A percentile compares a stretch with the other conserved stretches of the same genome.
phyloP scores from a whole-genome alignment of 768 basidiomycete species.

The Naganishia antarctica region DNA sequence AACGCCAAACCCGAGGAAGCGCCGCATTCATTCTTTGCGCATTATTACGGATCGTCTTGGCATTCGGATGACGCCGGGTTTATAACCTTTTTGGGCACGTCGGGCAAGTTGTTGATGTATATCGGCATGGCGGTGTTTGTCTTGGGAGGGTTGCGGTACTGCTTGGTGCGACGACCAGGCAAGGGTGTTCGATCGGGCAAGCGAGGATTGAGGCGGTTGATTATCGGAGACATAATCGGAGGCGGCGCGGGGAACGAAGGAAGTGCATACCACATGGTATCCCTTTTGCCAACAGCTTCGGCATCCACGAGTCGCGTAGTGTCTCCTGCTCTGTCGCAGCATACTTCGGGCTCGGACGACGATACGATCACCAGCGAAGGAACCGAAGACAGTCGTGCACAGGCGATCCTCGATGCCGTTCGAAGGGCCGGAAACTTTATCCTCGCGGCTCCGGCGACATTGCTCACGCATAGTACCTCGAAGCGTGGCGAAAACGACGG shows the following conservation, averaged over 20 bases:
- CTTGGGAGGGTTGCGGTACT: slow-evolving; percentile 59
- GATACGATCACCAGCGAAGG: slow-evolving; percentile 8
- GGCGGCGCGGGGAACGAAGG: slow-evolving; percentile 1
- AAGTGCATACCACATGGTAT: slow-evolving; percentile 24
- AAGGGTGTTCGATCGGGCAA: slow-evolving; percentile 24
- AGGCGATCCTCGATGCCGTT: slow-evolving; percentile 20
- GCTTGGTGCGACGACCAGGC: slow-evolving; percentile 38
- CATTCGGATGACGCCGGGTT: slow-evolving; percentile 98
- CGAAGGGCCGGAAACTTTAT: slow-evolving; percentile 39
- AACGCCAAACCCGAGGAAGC: slow-evolving; percentile 78
- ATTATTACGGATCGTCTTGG: slow-evolving; percentile 98
- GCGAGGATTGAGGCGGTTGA: slow-evolving; percentile 27
- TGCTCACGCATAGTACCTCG: slow-evolving; percentile 17
- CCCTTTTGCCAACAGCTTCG: slow-evolving; percentile 17
- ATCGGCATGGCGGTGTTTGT: slow-evolving; percentile 68
- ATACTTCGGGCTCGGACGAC: not conserved
- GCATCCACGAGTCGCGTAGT: slow-evolving; percentile 10
- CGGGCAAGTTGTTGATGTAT: slow-evolving; percentile 87
- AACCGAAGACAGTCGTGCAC: slow-evolving; percentile 1
- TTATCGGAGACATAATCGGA: slow-evolving; percentile 18
- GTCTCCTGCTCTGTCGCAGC: not conserved
- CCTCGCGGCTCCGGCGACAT: slow-evolving; percentile 36
- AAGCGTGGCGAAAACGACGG: not conserved
- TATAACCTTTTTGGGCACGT: slow-evolving; percentile 80
- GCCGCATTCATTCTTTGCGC: slow-evolving; percentile 89